Evolutionary conservation across 345 rosid species (phyloP).

Genomic region (Camelina neglecta): DNA sequence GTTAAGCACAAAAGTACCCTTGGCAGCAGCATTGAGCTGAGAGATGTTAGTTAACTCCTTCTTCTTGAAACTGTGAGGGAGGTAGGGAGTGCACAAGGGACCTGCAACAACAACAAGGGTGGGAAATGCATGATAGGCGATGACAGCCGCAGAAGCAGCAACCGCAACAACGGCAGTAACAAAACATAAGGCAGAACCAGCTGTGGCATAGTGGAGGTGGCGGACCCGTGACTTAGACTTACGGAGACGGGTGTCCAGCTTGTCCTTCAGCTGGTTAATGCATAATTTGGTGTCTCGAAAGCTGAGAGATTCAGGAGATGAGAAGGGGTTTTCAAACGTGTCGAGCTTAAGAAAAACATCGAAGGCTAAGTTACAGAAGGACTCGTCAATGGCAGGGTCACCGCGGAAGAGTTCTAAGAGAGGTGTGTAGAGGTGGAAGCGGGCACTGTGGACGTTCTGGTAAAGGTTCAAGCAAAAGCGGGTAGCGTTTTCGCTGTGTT

Average conservation of each 20-base stretch:
- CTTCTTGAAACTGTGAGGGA: slow-evolving; percentile 54
- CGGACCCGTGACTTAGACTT: slow-evolving; percentile 65
- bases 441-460: slow-evolving; percentile 56
- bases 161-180: slow-evolving; percentile 58
- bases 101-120: slow-evolving; percentile 52
- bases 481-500: slow-evolving; percentile 63
- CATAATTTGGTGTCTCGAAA: slow-evolving; percentile 56
- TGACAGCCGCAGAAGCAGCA: slow-evolving; percentile 50
- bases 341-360: slow-evolving; percentile 59
- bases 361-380: slow-evolving; percentile 56
- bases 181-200: slow-evolving; percentile 58
- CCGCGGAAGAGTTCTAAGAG: slow-evolving; percentile 57
- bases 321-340: slow-evolving; percentile 65
- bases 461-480: slow-evolving; percentile 61
- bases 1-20: slow-evolving; percentile 58
- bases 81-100: slow-evolving; percentile 53
- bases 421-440: slow-evolving; percentile 54
- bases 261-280: slow-evolving; percentile 61
- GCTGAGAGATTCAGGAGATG: slow-evolving; percentile 52
- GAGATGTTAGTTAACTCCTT: slow-evolving; percentile 57
- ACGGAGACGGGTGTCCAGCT: slow-evolving; percentile 55
- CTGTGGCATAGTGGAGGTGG: slow-evolving; percentile 50
- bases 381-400: slow-evolving; percentile 49
- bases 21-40: slow-evolving; percentile 74
- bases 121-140: slow-evolving; percentile 62